Evolutionary conservation across 257 asterid genomes (phyloP).

Genomic region (Penstemon newberryi): DNA sequence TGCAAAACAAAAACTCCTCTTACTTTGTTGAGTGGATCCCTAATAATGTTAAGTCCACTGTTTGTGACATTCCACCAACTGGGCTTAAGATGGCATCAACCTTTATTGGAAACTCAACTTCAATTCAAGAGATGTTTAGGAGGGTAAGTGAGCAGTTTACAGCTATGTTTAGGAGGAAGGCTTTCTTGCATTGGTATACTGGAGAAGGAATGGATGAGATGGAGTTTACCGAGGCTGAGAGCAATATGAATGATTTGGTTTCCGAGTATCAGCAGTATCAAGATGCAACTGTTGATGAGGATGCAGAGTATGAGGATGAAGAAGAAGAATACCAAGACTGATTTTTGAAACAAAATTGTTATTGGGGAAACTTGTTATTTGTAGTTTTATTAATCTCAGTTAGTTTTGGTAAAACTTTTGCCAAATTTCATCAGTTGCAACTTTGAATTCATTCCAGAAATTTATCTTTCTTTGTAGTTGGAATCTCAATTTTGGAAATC

Average conservation of each 20-base stretch:
- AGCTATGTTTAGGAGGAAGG: background rate
- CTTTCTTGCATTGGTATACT: too few species aligned
- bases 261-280: conserved; percentile 39
- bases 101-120: conserved; percentile 35
- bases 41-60: conserved; percentile 37
- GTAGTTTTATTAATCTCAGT: background rate
- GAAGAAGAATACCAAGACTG: conserved; percentile 31
- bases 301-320: conserved; percentile 39
- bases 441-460: background rate
- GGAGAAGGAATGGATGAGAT: too few species aligned
- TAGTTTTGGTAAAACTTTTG: background rate
- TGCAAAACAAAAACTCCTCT: conserved; percentile 41
- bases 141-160: conserved; percentile 43
- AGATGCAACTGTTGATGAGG: conserved; percentile 39
- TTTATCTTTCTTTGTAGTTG: too few species aligned
- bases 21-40: conserved; percentile 44
- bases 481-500: too few species aligned
- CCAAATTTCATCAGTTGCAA: background rate
- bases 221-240: background rate
- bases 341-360: background rate
- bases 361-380: background rate
- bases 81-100: conserved; percentile 40
- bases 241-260: conserved; percentile 40
- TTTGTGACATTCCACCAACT: conserved; percentile 41
- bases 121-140: conserved; percentile 39